Conservation (phyloP, 345 rosid genomes). For the Arabis alpina region DNA sequence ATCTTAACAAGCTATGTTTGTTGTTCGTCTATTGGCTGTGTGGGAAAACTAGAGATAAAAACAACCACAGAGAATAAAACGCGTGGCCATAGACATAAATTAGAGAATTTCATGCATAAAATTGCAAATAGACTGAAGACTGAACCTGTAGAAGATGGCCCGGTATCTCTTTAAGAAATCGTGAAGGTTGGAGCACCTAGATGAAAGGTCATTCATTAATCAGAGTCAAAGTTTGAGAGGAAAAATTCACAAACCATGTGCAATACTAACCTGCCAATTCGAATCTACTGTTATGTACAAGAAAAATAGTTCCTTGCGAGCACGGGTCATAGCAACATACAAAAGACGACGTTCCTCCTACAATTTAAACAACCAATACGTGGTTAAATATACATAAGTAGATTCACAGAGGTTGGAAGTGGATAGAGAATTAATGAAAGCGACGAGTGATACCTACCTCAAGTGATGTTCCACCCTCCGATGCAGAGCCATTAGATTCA, state of each 20-base stretch:
- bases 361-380: constrained; percentile 29
- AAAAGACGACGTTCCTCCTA: constrained; percentile 93
- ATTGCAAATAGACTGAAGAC: constrained; percentile 33
- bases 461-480: constrained; percentile 59
- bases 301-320: constrained; percentile 80
- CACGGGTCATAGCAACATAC: constrained; percentile 98
- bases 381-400: neutral
- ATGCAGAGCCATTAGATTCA: constrained; percentile 58
- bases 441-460: constrained; percentile 70
- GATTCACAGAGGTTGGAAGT: constrained; percentile 26
- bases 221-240: constrained; percentile 28
- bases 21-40: constrained; percentile 13
- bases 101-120: constrained; percentile 24
- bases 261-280: constrained; percentile 82
- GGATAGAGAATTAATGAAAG: constrained; percentile 17
- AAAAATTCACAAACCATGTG: constrained; percentile 27
- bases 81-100: neutral
- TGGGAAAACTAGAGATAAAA: neutral
- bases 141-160: constrained; percentile 74
- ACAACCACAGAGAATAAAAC: constrained; percentile 1
- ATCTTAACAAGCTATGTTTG: neutral
- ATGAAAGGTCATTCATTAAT: constrained; percentile 31
- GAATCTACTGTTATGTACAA: constrained; percentile 79
- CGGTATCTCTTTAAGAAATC: constrained; percentile 94
- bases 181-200: constrained; percentile 91